These are phyloP conservation scores for Selaginella moellendorffii DNA, from an alignment of 75 land plant species.

Conservation along the genomic window DNA sequence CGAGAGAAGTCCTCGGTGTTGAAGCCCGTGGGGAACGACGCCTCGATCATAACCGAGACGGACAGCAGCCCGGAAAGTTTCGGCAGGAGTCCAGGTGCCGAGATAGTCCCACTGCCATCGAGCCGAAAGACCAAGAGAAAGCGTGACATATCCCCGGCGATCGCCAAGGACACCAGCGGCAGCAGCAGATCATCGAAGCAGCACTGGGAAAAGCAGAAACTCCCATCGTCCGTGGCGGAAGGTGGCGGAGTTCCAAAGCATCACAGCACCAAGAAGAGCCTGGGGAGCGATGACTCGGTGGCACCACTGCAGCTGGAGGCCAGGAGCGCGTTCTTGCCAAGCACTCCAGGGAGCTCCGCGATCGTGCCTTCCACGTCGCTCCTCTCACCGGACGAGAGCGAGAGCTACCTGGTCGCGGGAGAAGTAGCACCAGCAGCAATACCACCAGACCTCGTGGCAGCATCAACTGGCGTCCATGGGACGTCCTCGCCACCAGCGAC, in stretches of 20 bases:
- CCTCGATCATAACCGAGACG: constrained; percentile 22
- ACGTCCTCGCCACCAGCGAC: no score
- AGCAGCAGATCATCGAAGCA: constrained; percentile 8
- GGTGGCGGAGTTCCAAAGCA: no score
- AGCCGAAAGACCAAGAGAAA: constrained; percentile 32
- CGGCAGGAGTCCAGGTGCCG: constrained; percentile 1
- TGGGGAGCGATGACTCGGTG: constrained; percentile 27
- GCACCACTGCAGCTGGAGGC: constrained; percentile 68
- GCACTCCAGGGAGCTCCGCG: no score
- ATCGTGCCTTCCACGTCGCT: no score
- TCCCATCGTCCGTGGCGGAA: constrained; percentile 4
- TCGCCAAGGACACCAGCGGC: neutral
- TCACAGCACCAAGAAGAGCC: neutral
- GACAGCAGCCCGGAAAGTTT: constrained; percentile 48
- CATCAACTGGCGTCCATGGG: no score
- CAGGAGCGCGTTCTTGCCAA: constrained; percentile 45
- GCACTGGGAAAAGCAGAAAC: constrained; percentile 19
- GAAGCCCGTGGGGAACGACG: constrained; percentile 40
- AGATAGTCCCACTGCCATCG: constrained; percentile 7
- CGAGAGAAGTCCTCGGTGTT: constrained; percentile 70
- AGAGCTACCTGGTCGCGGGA: neutral
- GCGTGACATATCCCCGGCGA: neutral
- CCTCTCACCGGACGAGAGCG: no score
- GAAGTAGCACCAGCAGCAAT: neutral
- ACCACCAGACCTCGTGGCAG: no score